Evolutionary conservation across 2,329 filamentous ascomycete species (phyloP).

Genomic region (Diaporthe destruens): DNA sequence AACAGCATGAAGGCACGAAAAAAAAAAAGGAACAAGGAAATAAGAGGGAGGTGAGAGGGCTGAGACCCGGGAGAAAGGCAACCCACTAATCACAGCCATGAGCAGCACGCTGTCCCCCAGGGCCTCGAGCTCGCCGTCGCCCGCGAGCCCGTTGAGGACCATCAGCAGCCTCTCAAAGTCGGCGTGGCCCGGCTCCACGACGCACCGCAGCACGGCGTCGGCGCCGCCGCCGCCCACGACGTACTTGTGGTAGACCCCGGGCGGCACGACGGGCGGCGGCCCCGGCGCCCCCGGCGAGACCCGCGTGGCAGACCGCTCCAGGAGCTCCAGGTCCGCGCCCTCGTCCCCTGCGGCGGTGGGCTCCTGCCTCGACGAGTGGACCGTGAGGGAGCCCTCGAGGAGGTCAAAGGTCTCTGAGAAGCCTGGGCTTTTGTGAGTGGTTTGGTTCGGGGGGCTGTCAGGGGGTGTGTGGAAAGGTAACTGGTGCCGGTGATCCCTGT

Average conservation of each 20-base stretch:
- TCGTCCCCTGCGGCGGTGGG: slow-evolving; percentile 27
- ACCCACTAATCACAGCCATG: slow-evolving; percentile 37
- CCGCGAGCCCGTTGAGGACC: slow-evolving; percentile 41
- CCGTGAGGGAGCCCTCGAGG: slow-evolving; percentile 41
- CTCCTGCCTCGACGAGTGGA: slow-evolving; percentile 34
- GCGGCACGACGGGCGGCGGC: slow-evolving; percentile 17
- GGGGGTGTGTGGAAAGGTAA: too few relatives aligned
- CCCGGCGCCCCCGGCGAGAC: background rate
- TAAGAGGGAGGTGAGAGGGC: too few relatives aligned
- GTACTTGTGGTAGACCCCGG: slow-evolving; percentile 41
- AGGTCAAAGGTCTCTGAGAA: slow-evolving; percentile 43
- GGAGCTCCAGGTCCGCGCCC: slow-evolving; percentile 5
- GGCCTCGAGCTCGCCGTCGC: slow-evolving; percentile 39
- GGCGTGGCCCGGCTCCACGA: slow-evolving; percentile 38
- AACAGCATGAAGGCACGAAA: background rate
- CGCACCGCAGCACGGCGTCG: slow-evolving; percentile 34
- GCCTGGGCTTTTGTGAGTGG: background rate
- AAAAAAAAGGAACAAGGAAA: background rate
- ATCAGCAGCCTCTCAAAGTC: slow-evolving; percentile 43
- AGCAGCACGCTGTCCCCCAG: slow-evolving; percentile 39
- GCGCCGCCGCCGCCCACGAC: slow-evolving; percentile 26
- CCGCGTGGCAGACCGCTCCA: slow-evolving; percentile 21
- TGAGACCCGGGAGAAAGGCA: too few relatives aligned
- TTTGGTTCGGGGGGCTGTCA: too few relatives aligned
- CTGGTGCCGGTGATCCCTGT: too few relatives aligned